Evolutionary conservation across 2,329 filamentous ascomycete genomes (phyloP), one percentile per base, ranked within the genome.

Genomic region (Davidsoniella virescens): DNA sequence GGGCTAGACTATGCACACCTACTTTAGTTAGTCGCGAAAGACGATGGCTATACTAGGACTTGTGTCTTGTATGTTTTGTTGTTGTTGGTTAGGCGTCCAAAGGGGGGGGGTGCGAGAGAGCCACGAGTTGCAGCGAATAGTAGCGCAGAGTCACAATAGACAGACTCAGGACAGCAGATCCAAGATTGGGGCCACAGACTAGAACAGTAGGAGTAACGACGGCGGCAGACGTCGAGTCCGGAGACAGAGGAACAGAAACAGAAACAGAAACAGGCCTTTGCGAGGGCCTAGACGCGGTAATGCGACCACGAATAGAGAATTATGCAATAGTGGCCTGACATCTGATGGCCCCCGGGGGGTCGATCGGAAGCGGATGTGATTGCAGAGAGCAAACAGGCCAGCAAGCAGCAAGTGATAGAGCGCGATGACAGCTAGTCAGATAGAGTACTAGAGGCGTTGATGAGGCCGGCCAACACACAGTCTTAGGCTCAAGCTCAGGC

Each of bases 251-350:
- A 14, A 38, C 16, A 10, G 46, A 17, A 41, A 23, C n/a, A 39
- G 29, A 23, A 12, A 16, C 16, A 18, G 45, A 18, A 38, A 16
- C 29, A 8, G 37, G 40, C 23, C 16, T 8, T 25, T 48, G 7
- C 23, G 25, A 36, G 18, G 46, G 36, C 18, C 26, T 25, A 17
- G 46, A 29, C 29, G 36, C 37, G 37, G 36, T 9, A 25, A 23
- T 25, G 4, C 20, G 29, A 29, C 38, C 17, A 16, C 18, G 9
- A 38, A 37, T 48, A 26, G 36, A 20, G 40, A 37, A 51, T 51
- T 48, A 53, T 53, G 52, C 52, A 53, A 53, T 53, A 47, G 38
- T 53, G 52, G 52, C 20, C 52, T 53, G 52, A 53, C 52, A 53
- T 53, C 23, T 38, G 25, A 50, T 36, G 48, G 48, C 20, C 48